Evolutionary conservation across 192 early-diverging fungal genomes (phyloP).

Genomic region (Coemansia sp.): DNA sequence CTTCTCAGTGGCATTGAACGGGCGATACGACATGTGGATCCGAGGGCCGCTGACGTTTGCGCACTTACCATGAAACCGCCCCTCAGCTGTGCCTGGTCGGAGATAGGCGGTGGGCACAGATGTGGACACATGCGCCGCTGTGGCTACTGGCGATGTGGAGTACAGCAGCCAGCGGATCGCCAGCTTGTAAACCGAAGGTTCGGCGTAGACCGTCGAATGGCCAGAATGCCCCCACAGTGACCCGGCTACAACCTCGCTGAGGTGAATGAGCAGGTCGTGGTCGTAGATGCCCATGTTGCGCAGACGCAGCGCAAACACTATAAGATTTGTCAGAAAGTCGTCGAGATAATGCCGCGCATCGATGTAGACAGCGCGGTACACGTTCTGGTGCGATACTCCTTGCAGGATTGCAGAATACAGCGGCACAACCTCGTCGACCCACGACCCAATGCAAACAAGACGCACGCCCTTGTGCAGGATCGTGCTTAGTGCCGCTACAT

Average conservation of each 20-base stretch:
- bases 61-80: slow-evolving; percentile 2
- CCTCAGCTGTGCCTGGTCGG: slow-evolving; percentile 14
- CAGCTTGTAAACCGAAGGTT: slow-evolving; percentile 77
- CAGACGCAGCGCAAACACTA: slow-evolving; percentile 83
- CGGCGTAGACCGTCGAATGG: slow-evolving; percentile 93
- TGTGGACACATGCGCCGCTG: slow-evolving; percentile 7
- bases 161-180: slow-evolving; percentile 56
- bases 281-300: slow-evolving; percentile 88
- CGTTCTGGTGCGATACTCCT: slow-evolving; percentile 69
- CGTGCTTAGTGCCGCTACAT: slow-evolving; percentile 65
- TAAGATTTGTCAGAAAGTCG: slow-evolving; percentile 84
- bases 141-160: slow-evolving; percentile 39
- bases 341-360: slow-evolving; percentile 77
- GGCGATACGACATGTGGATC: slow-evolving; percentile 49
- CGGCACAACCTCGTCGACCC: slow-evolving; percentile 98
- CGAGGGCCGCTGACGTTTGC: slow-evolving; percentile 33
- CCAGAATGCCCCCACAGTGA: slow-evolving; percentile 85
- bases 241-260: slow-evolving; percentile 84
- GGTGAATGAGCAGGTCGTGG: slow-evolving; percentile 80
- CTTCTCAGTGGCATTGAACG: slow-evolving; percentile 65
- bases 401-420: slow-evolving; percentile 76
- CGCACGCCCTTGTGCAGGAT: slow-evolving; percentile 70
- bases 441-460: slow-evolving; percentile 76
- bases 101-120: slow-evolving; percentile 22
- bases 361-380: slow-evolving; percentile 90